Base-by-base conservation (phyloP, 2,329 filamentous ascomycete genomes). In the Escovopsis sp. region DNA sequence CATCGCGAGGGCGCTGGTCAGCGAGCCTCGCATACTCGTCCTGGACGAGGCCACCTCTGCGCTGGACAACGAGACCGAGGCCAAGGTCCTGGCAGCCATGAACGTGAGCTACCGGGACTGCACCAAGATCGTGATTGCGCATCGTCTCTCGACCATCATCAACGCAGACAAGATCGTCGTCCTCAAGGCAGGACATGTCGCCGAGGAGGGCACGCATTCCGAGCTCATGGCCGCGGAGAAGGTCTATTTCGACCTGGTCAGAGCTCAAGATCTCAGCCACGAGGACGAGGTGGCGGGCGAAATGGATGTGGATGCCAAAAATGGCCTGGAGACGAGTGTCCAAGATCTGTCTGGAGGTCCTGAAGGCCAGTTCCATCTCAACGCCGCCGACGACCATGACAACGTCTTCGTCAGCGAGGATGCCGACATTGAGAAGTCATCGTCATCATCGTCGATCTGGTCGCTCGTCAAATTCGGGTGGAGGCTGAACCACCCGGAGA, bases 101-200 rank as follows among this genome's bases (percentile, higher is more conserved):
- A 87, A 96, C 48, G 79, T 73, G 34, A 88, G 88, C 17, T 72
- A 86, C 2, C 70, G 80, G 42, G 88, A 87, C 18, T 74, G 90
- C 36, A 98, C 88, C 0, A 96, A 88, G 2, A 93, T 96, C 47
- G 83, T 86, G 5, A 96, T 98, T 55, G 90, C 90, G 31, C 88
- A 98, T 61, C 79, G 88, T 45, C 67, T 98, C 9, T 93, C 86
- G 1, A 98, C 88, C 5, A 94, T 98, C 62, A 85, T 77, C 56
- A 77, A 86, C 43, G 87, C 88, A 0, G 81, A 96, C 57, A 94
- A 94, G 49, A 98, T 98, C 45, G 83, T 94, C 11, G 87, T 94
- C 43, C 88, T 98, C 78, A 70, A 76, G 6, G 61, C 76, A 40
- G 88, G 88, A 11, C 63, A 68, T n/a, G 92, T 98, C 39, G 69